Conservation (phyloP, 2,329 filamentous ascomycete genomes). For the Cladophialophora immunda region DNA sequence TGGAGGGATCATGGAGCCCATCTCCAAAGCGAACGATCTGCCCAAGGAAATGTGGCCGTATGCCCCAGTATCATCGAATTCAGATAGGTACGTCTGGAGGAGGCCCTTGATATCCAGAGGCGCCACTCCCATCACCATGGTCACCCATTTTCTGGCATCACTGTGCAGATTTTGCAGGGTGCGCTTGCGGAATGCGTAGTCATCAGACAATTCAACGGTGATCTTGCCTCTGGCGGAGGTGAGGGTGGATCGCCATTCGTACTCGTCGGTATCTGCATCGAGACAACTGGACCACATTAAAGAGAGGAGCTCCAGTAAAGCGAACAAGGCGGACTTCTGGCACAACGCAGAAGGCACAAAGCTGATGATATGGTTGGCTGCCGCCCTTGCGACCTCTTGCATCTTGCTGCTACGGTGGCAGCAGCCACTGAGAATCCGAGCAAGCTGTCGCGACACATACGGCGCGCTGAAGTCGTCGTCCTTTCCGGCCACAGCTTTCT, state of each 20-base stretch:
- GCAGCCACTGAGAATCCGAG: conserved; percentile 81
- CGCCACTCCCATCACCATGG: conserved; percentile 79
- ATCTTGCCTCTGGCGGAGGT: conserved; percentile 80
- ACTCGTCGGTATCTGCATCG: conserved; percentile 92
- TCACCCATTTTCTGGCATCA: conserved; percentile 82
- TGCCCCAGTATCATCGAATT: conserved; percentile 88
- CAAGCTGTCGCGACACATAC: conserved; percentile 88
- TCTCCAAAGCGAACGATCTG: conserved; percentile 90
- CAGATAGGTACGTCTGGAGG: conserved; percentile 91
- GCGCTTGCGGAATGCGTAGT: conserved; percentile 80
- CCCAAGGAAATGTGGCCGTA: conserved; percentile 94
- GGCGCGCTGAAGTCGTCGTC: conserved; percentile 86
- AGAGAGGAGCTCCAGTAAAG: conserved; percentile 87
- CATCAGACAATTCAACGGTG: conserved; percentile 89
- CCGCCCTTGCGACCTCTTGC: conserved; percentile 83
- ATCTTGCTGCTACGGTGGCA: conserved; percentile 94
- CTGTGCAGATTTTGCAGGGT: conserved; percentile 82
- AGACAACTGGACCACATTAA: conserved; percentile 96
- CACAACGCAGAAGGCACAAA: conserved; percentile 90
- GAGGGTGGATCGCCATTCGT: conserved; percentile 84
- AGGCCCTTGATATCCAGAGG: conserved; percentile 94
- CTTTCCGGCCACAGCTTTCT: conserved; percentile 74
- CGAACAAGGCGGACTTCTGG: conserved; percentile 88
- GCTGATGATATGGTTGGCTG: conserved; percentile 84
- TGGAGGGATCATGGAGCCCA: conserved; percentile 84